Percentiles rank a stretch among this genome's conserved stretches.
Evolutionary conservation across 2,329 filamentous ascomycete species (phyloP).

Genomic region (Apiospora sp.): DNA sequence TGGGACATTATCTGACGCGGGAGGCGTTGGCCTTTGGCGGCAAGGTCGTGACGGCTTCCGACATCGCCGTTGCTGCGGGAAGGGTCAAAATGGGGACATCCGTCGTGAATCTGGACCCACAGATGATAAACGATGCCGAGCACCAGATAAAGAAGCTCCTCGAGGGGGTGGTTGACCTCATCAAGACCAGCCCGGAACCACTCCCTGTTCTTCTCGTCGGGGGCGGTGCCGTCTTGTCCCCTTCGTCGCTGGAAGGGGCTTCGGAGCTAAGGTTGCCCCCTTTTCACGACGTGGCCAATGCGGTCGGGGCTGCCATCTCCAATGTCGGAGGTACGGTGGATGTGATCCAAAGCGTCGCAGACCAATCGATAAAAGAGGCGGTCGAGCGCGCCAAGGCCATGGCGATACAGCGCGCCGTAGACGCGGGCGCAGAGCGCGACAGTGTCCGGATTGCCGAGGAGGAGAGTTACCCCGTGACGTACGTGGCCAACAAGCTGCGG

Average conservation of each 20-base stretch:
- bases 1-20: conserved; percentile 60
- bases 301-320: conserved; percentile 67
- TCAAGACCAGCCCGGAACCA: conserved; percentile 64
- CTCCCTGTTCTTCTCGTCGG: conserved; percentile 66
- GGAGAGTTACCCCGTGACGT: neutral
- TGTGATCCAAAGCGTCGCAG: neutral
- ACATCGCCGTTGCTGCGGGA: conserved; percentile 49
- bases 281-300: conserved; percentile 66
- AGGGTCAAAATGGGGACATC: conserved; percentile 48
- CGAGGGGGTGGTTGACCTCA: conserved; percentile 63
- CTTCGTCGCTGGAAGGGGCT: conserved; percentile 58
- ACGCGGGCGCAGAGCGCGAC: neutral
- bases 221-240: conserved; percentile 64
- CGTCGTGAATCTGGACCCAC: conserved; percentile 36
- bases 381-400: neutral
- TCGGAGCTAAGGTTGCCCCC: conserved; percentile 59
- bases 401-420: neutral
- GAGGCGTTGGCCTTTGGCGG: conserved; percentile 64
- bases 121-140: conserved; percentile 48
- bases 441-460: conserved; percentile 13
- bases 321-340: conserved; percentile 27
- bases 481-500: conserved; percentile 7
- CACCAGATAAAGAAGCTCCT: conserved; percentile 57
- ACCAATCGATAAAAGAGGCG: neutral
- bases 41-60: conserved; percentile 62